Percentiles rank a stretch among this genome's conserved stretches.
phyloP scores from a whole-genome alignment of 2,329 filamentous ascomycete genomes.

The Neonectria neomacrospora region DNA sequence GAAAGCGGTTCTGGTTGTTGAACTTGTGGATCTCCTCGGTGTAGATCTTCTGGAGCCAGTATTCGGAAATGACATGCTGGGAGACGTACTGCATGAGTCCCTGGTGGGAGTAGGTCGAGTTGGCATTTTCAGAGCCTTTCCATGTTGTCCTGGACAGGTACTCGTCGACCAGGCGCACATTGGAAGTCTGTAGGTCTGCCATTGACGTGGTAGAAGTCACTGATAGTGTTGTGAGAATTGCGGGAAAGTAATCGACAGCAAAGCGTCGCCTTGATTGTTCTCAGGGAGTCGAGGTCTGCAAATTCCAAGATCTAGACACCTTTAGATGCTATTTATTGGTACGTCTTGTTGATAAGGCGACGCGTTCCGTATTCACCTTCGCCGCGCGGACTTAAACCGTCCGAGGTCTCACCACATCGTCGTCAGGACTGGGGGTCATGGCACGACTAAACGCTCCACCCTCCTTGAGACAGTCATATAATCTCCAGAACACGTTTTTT shows the following conservation, averaged over 20 bases:
- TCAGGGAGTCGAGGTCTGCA: neutral
- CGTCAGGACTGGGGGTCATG: neutral
- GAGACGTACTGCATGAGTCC: conserved; percentile 42
- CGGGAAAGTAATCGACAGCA: neutral
- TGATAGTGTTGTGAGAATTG: neutral
- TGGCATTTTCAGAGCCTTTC: conserved; percentile 40
- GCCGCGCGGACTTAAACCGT: neutral
- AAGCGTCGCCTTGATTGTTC: neutral
- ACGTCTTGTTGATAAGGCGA: conserved; percentile 10
- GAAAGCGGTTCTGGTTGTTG: conserved; percentile 37
- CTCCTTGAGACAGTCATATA: conserved; percentile 17
- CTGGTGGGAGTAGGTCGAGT: conserved; percentile 42
- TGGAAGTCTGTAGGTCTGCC: neutral
- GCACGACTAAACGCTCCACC: neutral
- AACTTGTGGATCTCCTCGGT: conserved; percentile 34
- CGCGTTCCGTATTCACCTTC: neutral
- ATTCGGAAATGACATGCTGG: conserved; percentile 39
- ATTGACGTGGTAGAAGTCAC: conserved; percentile 17
- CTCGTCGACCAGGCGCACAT: conserved; percentile 34
- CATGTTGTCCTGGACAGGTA: conserved; percentile 39
- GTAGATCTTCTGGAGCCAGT: conserved; percentile 41
- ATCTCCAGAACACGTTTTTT: conserved; percentile 27
- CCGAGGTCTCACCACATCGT: conserved; percentile 20
- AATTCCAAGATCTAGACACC: neutral
- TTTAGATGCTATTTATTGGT: neutral